Evolutionary conservation across 257 asterid species (phyloP).

Genomic region (Nicotiana tomentosiformis): DNA sequence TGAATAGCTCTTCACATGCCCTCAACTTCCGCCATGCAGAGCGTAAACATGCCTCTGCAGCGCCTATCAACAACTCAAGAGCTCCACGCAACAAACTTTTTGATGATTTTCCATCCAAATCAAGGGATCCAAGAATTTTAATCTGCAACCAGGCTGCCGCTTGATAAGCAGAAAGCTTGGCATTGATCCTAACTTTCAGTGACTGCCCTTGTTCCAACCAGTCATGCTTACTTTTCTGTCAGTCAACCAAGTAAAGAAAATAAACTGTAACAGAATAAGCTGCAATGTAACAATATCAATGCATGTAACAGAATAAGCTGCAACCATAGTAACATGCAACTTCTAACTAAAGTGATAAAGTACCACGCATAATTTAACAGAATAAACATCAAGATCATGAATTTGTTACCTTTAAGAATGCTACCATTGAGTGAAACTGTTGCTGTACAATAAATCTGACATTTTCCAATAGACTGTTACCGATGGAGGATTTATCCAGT

Average conservation of each 20-base stretch:
- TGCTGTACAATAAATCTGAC: constrained; percentile 57
- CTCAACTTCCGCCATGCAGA: constrained; percentile 88
- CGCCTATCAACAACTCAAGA: constrained; percentile 72
- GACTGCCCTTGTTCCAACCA: constrained; percentile 91
- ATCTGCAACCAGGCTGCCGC: constrained; percentile 77
- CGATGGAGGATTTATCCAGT: constrained; percentile 46
- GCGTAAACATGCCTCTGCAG: constrained; percentile 77
- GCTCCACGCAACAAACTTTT: constrained; percentile 86
- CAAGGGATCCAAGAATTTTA: constrained; percentile 61
- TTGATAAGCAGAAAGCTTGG: constrained; percentile 75
- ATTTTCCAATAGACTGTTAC: constrained; percentile 55
- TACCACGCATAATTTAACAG: neutral
- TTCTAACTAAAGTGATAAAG: neutral
- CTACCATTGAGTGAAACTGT: constrained; percentile 69
- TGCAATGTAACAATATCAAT: neutral
- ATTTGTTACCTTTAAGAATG: constrained; percentile 62
- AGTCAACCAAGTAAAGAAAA: constrained; percentile 19
- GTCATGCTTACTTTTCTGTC: constrained; percentile 81
- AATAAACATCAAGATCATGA: neutral
- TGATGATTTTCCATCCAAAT: constrained; percentile 82
- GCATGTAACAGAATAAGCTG: neutral
- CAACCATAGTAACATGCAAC: neutral
- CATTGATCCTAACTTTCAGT: constrained; percentile 72
- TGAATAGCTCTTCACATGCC: constrained; percentile 90
- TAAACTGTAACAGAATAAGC: neutral